Conservation (phyloP, 2,329 filamentous ascomycete species). For the Mycosphaerella sp. region DNA sequence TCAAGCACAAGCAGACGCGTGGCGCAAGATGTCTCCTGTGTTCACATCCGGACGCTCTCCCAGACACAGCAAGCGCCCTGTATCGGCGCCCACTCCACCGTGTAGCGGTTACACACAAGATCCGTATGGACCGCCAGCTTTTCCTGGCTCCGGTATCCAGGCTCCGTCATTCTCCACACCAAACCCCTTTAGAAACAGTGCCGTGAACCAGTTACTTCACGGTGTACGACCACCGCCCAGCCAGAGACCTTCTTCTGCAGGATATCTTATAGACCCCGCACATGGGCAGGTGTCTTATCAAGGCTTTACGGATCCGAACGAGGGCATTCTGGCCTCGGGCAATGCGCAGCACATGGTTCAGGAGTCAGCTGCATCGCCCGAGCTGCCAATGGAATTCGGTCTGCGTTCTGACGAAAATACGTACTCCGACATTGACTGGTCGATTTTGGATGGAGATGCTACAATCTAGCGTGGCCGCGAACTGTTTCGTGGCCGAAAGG, state of each 20-base stretch:
- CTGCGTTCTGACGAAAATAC: neutral
- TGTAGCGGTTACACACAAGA: neutral
- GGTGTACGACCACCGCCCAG: neutral
- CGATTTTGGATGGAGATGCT: neutral
- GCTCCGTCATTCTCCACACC: neutral
- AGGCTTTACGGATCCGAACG: neutral
- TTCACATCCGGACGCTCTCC: neutral
- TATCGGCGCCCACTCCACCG: neutral
- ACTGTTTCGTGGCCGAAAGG: neutral
- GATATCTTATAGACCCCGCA: neutral
- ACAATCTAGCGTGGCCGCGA: neutral
- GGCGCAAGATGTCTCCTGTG: neutral
- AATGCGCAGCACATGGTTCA: neutral
- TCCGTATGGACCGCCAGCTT: neutral
- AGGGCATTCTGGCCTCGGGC: neutral
- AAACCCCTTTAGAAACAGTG: neutral
- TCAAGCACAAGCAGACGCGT: neutral
- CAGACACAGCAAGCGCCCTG: neutral
- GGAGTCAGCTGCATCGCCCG: neutral
- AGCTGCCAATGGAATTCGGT: neutral
- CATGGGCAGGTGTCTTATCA: neutral
- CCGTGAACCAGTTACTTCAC: neutral
- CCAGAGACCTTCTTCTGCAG: neutral
- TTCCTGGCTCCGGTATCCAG: neutral
- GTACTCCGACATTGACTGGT: conserved; percentile 6